Base-by-base conservation (phyloP, 352 stramenopile genomes). In the Globisporangium megalacanthum region DNA sequence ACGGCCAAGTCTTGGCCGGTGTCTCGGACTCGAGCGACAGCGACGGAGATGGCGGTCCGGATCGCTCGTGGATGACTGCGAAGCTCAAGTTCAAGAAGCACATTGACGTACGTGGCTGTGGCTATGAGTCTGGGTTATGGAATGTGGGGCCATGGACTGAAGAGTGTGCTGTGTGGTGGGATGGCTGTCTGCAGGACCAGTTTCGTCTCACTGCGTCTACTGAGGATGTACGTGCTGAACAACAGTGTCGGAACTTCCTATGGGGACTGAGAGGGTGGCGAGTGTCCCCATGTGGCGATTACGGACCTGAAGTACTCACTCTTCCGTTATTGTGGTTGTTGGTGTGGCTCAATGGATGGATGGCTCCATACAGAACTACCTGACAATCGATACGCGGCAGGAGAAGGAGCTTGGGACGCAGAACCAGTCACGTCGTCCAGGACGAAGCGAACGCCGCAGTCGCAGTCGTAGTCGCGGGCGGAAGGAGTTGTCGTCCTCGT, bases 21-120 rank as follows among this genome's bases (percentile, higher is more conserved):
- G 68, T 69, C 49, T 62, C 66, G 20, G 66, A 56, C 10, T 49
- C 52, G 0, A 59, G 66, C 9, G 58, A 69, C n/a, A 66, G 70
- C 17, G 70, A 75, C 6, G 54, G 69, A 14, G 61, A 55, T 11
- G 72, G 71, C 39, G 41, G 57, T n/a, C 65, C 75, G 5, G 79
- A 86, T 56, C 72, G 71, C 37, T 89, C 80, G 13, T 95, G 86
- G 86, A 91, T 92, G 79, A 78, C 74, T 1, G 77, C 80, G n/a
- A 90, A 94, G 64, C 76, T 95, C 48, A 91, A 91, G 69, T 94
- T 94, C 65, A 90, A 88, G 60, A 93, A 93, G 51, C 86, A 95
- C 64, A 92, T 94, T 35, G 86, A 95, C 58, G 86, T 93, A 77
- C 41, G 62, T 64, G 17, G 22, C 0, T 37, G 14, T 15, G 11